Conservation (phyloP, 176 grass and related monocot species). For the Cenchrus americanus region DNA sequence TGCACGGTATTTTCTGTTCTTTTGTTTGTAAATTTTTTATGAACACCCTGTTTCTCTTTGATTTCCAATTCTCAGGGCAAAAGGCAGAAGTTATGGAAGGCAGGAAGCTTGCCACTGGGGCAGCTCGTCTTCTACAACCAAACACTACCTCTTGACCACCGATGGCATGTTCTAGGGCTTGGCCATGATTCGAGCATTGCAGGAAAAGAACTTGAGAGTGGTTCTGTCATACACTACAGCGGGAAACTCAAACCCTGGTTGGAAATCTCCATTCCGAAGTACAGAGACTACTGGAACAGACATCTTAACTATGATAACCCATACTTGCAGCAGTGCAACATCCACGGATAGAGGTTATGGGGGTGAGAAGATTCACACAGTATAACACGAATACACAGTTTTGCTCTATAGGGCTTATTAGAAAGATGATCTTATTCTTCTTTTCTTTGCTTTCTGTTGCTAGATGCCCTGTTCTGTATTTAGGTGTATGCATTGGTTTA, state of each 20-base stretch:
- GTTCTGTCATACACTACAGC: constrained; percentile 70
- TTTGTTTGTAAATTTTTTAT: neutral
- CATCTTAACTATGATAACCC: constrained; percentile 65
- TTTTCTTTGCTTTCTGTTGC: neutral
- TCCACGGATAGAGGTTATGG: constrained; percentile 54
- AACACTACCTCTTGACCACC: constrained; percentile 64
- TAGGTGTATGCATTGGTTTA: neutral
- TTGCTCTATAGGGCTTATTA: neutral
- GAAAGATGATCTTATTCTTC: constrained; percentile 25
- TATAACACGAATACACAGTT: neutral
- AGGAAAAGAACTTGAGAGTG: constrained; percentile 56
- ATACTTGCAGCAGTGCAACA: constrained; percentile 76
- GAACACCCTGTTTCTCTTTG: neutral
- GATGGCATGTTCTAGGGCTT: constrained; percentile 74
- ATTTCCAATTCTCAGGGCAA: constrained; percentile 59
- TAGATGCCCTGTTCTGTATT: constrained; percentile 16
- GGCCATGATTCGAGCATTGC: constrained; percentile 44
- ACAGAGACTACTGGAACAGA: constrained; percentile 70
- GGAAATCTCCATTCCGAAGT: constrained; percentile 71
- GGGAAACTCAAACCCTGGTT: constrained; percentile 70
- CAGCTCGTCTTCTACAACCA: constrained; percentile 82
- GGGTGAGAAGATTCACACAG: neutral
- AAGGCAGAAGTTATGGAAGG: constrained; percentile 61
- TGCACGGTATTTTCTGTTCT: neutral
- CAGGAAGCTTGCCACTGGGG: constrained; percentile 70